Base-by-base conservation (phyloP, 2,329 filamentous ascomycete genomes). In the Hypoxylon sp. region DNA sequence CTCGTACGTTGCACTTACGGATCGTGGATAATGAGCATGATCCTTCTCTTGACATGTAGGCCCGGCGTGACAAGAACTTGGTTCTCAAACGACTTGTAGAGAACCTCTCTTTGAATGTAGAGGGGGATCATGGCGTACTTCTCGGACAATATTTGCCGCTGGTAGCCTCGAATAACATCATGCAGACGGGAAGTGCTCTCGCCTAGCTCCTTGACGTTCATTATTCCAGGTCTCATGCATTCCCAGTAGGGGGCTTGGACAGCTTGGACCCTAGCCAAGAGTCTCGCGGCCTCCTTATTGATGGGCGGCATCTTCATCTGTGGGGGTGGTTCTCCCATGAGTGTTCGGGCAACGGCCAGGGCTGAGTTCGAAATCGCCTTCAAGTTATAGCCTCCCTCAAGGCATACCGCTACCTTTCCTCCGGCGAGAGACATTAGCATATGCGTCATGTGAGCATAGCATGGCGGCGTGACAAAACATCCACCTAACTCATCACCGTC, bases 361-460 rank as follows among this genome's bases (percentile, higher is more conserved):
- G 96, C 94, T 3, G 96, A 98, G 63, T 92, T 90, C 0, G 96
- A 97, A 65, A 99, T 99, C 0, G 96, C 96, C 52, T 89, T 85
- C 24, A 99, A 88, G 75, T 98, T 98, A 80, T 99, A 99, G 7
- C 96, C 96, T 21, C 96, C 96, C 82, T 99, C 96, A 2, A 99
- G 85, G 77, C 94, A 98, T 7, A 98, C 95, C 2, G 93, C 92
- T 13, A 99, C 87, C 77, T 94, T 97, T 29, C 96, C 96, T 48
- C 90, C 87, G 0, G 96, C 95, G 19, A 99, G 85, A 1, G 93
- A 94, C 94, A 98, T 98, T 52, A 99, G 88, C 95, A 98, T 98
- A 77, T 98, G 94, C 15, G 96, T 98, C 96, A 99, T 98, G 77
- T 99, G 95, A 13, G 94, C 93, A 78, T 98, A 99, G 77, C 96